Conservation (phyloP, 2,329 filamentous ascomycete genomes). For the Colletotrichum sp. region DNA sequence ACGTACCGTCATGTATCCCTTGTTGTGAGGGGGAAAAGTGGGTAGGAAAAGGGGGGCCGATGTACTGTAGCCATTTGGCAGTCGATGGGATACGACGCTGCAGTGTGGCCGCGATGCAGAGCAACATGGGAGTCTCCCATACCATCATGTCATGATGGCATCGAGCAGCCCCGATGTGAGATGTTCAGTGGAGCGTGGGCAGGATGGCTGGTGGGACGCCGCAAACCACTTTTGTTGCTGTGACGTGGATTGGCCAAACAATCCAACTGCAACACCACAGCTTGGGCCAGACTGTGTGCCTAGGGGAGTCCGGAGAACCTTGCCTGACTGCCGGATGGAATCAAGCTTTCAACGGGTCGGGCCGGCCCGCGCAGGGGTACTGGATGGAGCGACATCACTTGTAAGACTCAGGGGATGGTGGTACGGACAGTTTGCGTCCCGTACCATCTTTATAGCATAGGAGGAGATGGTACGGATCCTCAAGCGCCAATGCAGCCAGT, state of each 20-base stretch:
- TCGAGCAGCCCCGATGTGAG: not conserved
- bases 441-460: not conserved
- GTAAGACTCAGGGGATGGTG: not conserved
- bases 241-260: too few species aligned
- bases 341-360: not conserved
- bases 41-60: too few species aligned
- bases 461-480: not conserved
- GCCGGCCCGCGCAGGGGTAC: not conserved
- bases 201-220: not conserved
- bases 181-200: not conserved
- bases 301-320: not conserved
- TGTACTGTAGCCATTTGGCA: too few species aligned
- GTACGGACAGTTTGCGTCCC: not conserved
- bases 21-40: too few species aligned
- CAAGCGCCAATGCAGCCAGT: not conserved
- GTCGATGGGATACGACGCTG: not conserved
- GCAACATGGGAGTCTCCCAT: not conserved
- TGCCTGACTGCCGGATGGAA: not conserved
- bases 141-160: not conserved
- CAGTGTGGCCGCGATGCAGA: not conserved
- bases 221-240: too few species aligned
- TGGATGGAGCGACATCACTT: not conserved
- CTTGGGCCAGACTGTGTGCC: too few species aligned
- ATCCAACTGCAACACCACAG: too few species aligned
- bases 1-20: too few species aligned